Evolutionary conservation across 176 grass and related monocot species (phyloP), one percentile per base, ranked within the genome.

Genomic region (Carex pumila): DNA sequence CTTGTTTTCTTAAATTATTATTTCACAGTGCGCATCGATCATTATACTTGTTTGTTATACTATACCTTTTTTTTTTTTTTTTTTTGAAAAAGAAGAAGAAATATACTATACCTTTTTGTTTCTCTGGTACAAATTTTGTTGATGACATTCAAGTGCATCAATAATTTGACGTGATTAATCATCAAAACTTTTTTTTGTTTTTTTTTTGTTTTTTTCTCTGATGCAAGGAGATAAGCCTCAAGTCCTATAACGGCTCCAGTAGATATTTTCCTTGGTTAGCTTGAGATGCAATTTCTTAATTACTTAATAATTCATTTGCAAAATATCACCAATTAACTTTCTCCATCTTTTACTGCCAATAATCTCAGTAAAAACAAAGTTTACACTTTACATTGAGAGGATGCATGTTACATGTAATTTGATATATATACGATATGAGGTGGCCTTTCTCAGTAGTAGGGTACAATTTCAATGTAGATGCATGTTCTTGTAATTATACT

Each of bases 401-500:
- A 56, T 77, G 52, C 73, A 32, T 55, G 50, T 56, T 77, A 13
- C 25, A 54, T 9, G 14, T 76, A 21, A 21, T 18, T 7, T 31
- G 25, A 72, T 72, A 36, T 29, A 53, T 34, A 36, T 29, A 53
- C 18, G 50, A 65, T 13, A 15, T 83, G 61, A 83, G 60, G 80
- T 67, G 61, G 80, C 80, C 32, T 21, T 82, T 83, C 39, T 31
- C 80, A 83, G 80, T 65, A 83, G 65, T 65, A 85, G 54, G 57
- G 58, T 52, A 85, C 58, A 74, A 3, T 76, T 73, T 73, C 83
- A 76, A 47, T 85, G 70, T 62, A 76, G 53, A 62, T 43, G 70
- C 54, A 62, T 74, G 52, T 62, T 85, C 70, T 61, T 85, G 53
- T 75, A 85, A 72, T 85, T 79, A 81, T 70, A 71, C 50, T 39